Conservation (phyloP, 202 grass and related monocot species). For the Zoysia matrella region DNA sequence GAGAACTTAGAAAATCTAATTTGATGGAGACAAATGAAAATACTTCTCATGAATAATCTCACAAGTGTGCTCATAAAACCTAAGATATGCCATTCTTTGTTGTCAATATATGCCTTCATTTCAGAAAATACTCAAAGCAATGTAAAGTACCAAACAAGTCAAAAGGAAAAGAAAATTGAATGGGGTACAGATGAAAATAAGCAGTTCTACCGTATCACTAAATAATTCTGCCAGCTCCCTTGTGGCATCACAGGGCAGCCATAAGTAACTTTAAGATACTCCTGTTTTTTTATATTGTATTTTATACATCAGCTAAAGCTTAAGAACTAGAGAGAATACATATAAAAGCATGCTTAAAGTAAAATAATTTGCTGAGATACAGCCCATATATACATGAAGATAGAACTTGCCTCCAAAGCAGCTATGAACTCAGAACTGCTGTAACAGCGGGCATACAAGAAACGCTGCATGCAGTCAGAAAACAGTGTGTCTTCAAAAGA, state of each 20-base stretch:
- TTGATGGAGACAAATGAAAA: conserved; percentile 7
- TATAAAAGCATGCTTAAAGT: conserved; percentile 31
- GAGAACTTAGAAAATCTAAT: not conserved
- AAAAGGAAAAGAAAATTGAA: conserved; percentile 10
- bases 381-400: conserved; percentile 5
- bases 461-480: conserved; percentile 75
- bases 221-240: conserved; percentile 15
- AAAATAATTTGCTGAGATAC: not conserved
- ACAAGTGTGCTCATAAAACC: conserved; percentile 5
- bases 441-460: conserved; percentile 82
- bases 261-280: conserved; percentile 27
- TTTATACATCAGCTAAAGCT: conserved; percentile 19
- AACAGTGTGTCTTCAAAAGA: conserved; percentile 53
- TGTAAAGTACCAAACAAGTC: not conserved
- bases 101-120: too few relatives aligned
- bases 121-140: not conserved
- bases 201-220: not conserved
- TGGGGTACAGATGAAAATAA: not conserved
- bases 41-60: not conserved
- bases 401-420: conserved; percentile 76
- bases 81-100: not conserved
- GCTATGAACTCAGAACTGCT: conserved; percentile 70
- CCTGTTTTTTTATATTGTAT: not conserved
- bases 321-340: not conserved
- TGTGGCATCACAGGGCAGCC: not conserved